Evolutionary conservation across 2,329 filamentous ascomycete genomes (phyloP).

Genomic region (Phaeoacremonium minimum): DNA sequence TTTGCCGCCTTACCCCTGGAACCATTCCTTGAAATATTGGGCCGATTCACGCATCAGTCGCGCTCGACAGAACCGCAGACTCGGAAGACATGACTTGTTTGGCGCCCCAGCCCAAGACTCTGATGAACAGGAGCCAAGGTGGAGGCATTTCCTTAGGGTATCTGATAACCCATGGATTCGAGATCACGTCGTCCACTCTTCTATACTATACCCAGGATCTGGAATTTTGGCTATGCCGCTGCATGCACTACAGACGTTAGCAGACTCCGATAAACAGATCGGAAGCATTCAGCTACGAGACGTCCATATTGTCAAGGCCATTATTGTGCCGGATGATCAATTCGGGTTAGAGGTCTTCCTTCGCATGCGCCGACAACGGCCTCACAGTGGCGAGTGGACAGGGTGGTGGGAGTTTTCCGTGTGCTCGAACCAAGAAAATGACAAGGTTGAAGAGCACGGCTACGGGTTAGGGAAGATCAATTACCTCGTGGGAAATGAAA

Average conservation of each 20-base stretch:
- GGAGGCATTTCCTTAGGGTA: slow-evolving; percentile 16
- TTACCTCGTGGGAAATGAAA: no score
- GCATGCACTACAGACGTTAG: slow-evolving; percentile 17
- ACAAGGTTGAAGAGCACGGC: no score
- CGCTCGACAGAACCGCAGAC: not conserved
- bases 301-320: slow-evolving; percentile 7
- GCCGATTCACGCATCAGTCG: slow-evolving; percentile 16
- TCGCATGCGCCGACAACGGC: no score
- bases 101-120: slow-evolving; percentile 15
- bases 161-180: slow-evolving; percentile 20
- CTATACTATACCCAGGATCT: slow-evolving; percentile 21
- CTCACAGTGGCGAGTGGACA: no score
- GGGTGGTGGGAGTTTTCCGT: no score
- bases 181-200: slow-evolving; percentile 19
- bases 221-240: slow-evolving; percentile 20
- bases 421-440: no score
- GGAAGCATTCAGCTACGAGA: slow-evolving; percentile 5
- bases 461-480: no score
- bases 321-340: slow-evolving; percentile 8
- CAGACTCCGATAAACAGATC: no score
- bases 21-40: slow-evolving; percentile 17
- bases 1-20: slow-evolving; percentile 18
- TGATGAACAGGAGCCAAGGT: slow-evolving; percentile 15
- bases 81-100: slow-evolving; percentile 11
- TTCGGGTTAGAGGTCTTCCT: no score